Evolutionary conservation across 371 early-diverging fungal species (phyloP), one percentile per base, ranked within the genome.

Genomic region (Syncephalis fuscata): DNA sequence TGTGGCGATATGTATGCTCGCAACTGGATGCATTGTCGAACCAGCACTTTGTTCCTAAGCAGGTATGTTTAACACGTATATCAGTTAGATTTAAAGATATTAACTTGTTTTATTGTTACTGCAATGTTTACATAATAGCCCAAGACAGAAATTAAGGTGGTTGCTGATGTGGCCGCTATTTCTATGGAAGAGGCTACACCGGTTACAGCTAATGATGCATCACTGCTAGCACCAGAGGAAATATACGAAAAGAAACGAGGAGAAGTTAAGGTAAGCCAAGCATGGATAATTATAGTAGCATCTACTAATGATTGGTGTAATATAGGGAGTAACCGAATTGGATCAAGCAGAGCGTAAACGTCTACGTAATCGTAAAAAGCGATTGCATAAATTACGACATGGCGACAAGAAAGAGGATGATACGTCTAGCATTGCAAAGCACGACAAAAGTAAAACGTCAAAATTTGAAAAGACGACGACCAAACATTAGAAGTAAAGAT

Each of bases 101-200:
- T n/a, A n/a, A n/a, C n/a, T n/a, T n/a, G n/a, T n/a, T n/a, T n/a
- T n/a, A n/a, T n/a, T n/a, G n/a, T n/a, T n/a, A n/a, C n/a, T n/a
- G n/a, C n/a, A n/a, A n/a, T n/a, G n/a, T n/a, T n/a, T n/a, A n/a
- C n/a, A n/a, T n/a, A n/a, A n/a, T 53, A 63, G 60, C 64, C 74
- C 46, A 74, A 73, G 55, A 66, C 80, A 19, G 87, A 92, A 50
- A 70, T 91, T 49, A 70, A 71, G 9, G 79, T 93, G 45, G 74
- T 80, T 46, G 69, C 81, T 44, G 76, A 81, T 49, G 80, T 86
- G 20, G 84, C 95, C 5, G 87, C 97, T 1, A 78, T 96, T 53
- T 69, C 78, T 43, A 82, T 94, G 81, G 97, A 96, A 65, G 97
- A 96, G 61, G 82, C 85, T 22, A 84, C 85, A 45, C 97, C 97